phyloP scores from a whole-genome alignment of 495 filamentous ascomycete genomes.

The Penicillium ochrochloron region DNA sequence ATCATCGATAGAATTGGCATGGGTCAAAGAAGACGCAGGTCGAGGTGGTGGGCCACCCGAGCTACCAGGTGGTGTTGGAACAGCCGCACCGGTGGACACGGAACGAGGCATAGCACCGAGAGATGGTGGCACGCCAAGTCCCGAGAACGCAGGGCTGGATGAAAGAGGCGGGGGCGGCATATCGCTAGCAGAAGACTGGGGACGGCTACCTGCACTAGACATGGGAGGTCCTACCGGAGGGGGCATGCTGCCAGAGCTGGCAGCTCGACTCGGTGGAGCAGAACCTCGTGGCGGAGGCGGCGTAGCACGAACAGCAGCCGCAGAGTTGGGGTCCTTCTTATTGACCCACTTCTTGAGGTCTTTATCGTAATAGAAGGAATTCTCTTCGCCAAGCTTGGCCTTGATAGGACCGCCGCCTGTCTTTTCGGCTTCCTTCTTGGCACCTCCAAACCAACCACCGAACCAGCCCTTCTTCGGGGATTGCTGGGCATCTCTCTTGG shows the following conservation, averaged over 20 bases:
- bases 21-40: slow-evolving; percentile 71
- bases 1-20: slow-evolving; percentile 85
- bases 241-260: slow-evolving; percentile 43
- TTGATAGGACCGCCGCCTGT: slow-evolving; percentile 70
- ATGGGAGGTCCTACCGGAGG: slow-evolving; percentile 43
- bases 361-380: slow-evolving; percentile 89
- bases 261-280: slow-evolving; percentile 46
- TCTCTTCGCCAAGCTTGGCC: slow-evolving; percentile 95
- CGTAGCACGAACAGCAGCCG: slow-evolving; percentile 53
- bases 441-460: slow-evolving; percentile 76
- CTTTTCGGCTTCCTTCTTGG: slow-evolving; percentile 69
- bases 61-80: slow-evolving; percentile 37
- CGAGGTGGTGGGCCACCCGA: slow-evolving; percentile 45
- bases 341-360: slow-evolving; percentile 98
- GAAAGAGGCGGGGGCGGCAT: slow-evolving; percentile 37
- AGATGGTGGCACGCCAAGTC: slow-evolving; percentile 38
- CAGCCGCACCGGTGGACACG: slow-evolving; percentile 42
- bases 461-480: slow-evolving; percentile 81
- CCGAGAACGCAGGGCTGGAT: slow-evolving; percentile 46
- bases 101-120: slow-evolving; percentile 37
- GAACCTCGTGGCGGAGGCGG: slow-evolving; percentile 57
- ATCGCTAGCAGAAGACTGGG: slow-evolving; percentile 46
- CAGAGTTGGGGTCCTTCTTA: slow-evolving; percentile 72
- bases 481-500: slow-evolving; percentile 42
- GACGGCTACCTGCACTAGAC: slow-evolving; percentile 39